These are phyloP conservation scores for Marchantia paleacea DNA, from an alignment of 225 moss, liverwort and hornwort species.

Conservation along the genomic window DNA sequence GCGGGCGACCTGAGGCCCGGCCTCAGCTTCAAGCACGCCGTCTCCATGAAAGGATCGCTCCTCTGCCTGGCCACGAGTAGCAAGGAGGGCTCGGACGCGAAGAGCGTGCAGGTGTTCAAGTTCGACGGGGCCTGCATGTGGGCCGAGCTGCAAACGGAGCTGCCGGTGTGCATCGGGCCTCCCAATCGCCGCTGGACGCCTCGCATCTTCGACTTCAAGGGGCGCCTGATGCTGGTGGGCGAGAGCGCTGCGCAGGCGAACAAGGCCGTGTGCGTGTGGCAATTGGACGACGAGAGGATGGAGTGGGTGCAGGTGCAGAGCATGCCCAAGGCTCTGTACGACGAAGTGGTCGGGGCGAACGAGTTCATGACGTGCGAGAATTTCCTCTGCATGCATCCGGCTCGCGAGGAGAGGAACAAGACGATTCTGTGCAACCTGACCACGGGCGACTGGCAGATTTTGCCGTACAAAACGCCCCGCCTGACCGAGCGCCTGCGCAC, in stretches of 20 bases:
- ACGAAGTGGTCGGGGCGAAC: constrained; percentile 3
- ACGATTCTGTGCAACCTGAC: constrained; percentile 13
- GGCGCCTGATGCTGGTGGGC: constrained; percentile 26
- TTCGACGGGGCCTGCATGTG: constrained; percentile 15
- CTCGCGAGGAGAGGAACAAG: constrained; percentile 19
- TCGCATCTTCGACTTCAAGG: constrained; percentile 22
- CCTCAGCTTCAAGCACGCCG: constrained; percentile 18
- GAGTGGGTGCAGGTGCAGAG: constrained; percentile 25
- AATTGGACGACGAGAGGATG: constrained; percentile 18
- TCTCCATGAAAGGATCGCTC: constrained; percentile 6
- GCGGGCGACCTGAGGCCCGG: constrained; percentile 14
- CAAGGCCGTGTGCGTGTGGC: constrained; percentile 26
- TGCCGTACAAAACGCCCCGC: constrained; percentile 7
- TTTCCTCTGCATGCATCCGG: constrained; percentile 22
- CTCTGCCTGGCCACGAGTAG: constrained; percentile 18
- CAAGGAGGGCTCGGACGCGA: constrained; percentile 20
- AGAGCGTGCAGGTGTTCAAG: constrained; percentile 19
- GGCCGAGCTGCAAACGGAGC: constrained; percentile 8
- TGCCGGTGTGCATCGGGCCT: constrained; percentile 20
- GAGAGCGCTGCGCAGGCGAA: neutral
- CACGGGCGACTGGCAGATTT: constrained; percentile 13
- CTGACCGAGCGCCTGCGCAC: constrained; percentile 8
- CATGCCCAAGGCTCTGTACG: constrained; percentile 22
- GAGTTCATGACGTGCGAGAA: constrained; percentile 16
- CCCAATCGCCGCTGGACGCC: constrained; percentile 16